Evolutionary conservation across 1,284 basidiomycete species (phyloP).

Genomic region (Flammula alnicola): DNA sequence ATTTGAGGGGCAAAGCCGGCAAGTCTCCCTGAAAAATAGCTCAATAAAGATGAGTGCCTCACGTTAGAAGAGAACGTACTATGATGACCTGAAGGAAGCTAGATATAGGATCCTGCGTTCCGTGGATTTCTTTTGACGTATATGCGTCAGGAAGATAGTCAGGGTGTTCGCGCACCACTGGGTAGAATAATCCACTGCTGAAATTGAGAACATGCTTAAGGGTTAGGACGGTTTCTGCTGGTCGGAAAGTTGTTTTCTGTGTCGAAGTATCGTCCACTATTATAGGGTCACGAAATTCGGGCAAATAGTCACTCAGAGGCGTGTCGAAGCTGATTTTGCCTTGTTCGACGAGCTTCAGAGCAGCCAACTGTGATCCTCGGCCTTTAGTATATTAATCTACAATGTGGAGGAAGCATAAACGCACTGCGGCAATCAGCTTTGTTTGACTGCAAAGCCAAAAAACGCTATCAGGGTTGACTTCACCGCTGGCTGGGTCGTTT

Average conservation of each 20-base stretch:
- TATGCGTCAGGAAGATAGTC: constrained; percentile 14
- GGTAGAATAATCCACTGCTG: constrained; percentile 34
- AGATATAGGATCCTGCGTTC: constrained; percentile 15
- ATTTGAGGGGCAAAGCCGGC: too few relatives aligned
- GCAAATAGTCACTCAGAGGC: constrained; percentile 29
- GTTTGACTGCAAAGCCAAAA: constrained; percentile 43
- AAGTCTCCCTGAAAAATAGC: constrained; percentile 24
- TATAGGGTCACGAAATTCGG: constrained; percentile 35
- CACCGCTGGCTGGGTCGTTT: constrained; percentile 29
- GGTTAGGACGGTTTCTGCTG: constrained; percentile 25
- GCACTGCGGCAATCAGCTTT: constrained; percentile 30
- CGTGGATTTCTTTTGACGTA: constrained; percentile 22
- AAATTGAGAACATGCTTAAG: constrained; percentile 35
- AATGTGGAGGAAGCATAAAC: too few relatives aligned
- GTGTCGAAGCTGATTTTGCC: constrained; percentile 32
- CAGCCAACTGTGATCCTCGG: constrained; percentile 22
- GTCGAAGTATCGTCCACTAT: constrained; percentile 25
- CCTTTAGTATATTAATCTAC: not conserved
- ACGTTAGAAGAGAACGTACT: constrained; percentile 3
- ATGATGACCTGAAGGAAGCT: constrained; percentile 19
- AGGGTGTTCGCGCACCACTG: constrained; percentile 5
- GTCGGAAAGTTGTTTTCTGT: constrained; percentile 18
- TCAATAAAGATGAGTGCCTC: not conserved
- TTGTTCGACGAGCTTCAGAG: constrained; percentile 35
- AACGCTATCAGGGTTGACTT: constrained; percentile 33